phyloP scores from a whole-genome alignment of 306 rosid genomes.

The Gleditsia sinensis region DNA sequence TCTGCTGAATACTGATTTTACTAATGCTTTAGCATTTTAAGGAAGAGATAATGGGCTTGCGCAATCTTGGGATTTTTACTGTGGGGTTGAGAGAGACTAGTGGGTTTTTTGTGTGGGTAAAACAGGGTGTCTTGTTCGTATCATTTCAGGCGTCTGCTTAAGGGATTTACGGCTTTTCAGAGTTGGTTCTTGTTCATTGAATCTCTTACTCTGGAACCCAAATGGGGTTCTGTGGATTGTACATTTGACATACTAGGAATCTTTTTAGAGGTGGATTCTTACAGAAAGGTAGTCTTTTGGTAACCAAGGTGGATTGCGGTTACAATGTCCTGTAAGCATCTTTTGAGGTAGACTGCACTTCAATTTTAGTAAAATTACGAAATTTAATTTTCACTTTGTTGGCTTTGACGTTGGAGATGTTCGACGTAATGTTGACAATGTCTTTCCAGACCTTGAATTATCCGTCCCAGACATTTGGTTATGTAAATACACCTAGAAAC shows the following conservation, averaged over 20 bases:
- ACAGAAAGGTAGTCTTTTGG: neutral
- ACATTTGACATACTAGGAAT: neutral
- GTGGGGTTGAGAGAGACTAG: neutral
- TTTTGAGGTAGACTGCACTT: neutral
- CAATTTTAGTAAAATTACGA: neutral
- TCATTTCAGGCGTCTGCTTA: conserved; percentile 26
- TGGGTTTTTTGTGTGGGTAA: conserved; percentile 1
- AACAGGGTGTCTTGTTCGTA: neutral
- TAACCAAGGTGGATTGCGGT: neutral
- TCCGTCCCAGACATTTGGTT: conserved; percentile 47
- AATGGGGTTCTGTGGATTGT: conserved; percentile 34
- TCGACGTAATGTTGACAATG: conserved; percentile 50
- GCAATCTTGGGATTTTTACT: conserved; percentile 5
- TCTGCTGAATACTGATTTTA: neutral
- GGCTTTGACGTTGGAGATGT: conserved; percentile 34
- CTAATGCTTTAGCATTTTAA: neutral
- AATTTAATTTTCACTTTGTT: neutral
- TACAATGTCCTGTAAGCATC: neutral
- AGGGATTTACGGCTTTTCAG: conserved; percentile 25
- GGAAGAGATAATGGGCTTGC: neutral
- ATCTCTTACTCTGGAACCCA: conserved; percentile 22
- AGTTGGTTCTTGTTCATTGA: conserved; percentile 39
- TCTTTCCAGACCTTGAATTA: conserved; percentile 41
- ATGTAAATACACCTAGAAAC: conserved; percentile 42
- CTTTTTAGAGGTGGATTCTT: conserved; percentile 22